Evolutionary conservation across 495 filamentous ascomycete genomes (phyloP).

Genomic region (Tetracladium setigerum): DNA sequence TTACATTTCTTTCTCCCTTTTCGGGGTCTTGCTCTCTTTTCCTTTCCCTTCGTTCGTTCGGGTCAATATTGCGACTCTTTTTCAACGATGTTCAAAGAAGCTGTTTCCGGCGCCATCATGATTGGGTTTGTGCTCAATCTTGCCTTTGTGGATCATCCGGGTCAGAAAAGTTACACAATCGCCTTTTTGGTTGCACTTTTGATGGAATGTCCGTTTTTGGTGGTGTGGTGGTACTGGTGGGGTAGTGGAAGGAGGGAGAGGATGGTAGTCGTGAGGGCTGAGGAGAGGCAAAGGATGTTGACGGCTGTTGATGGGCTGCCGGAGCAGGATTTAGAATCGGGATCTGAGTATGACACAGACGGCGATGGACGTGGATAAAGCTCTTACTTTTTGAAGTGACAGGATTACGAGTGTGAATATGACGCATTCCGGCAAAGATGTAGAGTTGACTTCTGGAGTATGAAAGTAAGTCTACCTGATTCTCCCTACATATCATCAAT

Average conservation of each 20-base stretch:
- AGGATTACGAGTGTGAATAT: no score
- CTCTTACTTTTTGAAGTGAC: no score
- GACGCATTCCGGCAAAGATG: no score
- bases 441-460: no score
- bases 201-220: slow-evolving; percentile 1
- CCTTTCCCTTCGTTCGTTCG: no score
- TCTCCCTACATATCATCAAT: no score
- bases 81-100: slow-evolving; percentile 15
- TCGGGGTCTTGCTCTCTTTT: no score
- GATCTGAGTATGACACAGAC: no score
- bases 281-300: background rate
- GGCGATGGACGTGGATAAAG: no score
- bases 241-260: background rate
- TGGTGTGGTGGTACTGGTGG: slow-evolving; percentile 3
- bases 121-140: slow-evolving; percentile 13
- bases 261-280: background rate
- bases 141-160: slow-evolving; percentile 12
- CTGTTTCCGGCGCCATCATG: slow-evolving; percentile 12
- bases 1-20: no score
- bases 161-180: slow-evolving; percentile 10
- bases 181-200: slow-evolving; percentile 7
- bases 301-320: slow-evolving; percentile 1
- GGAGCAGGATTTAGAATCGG: background rate
- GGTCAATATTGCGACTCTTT: no score
- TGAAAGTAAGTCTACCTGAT: no score